Conservation (phyloP, 129 eudicot species). For the Saussurea involucrata region DNA sequence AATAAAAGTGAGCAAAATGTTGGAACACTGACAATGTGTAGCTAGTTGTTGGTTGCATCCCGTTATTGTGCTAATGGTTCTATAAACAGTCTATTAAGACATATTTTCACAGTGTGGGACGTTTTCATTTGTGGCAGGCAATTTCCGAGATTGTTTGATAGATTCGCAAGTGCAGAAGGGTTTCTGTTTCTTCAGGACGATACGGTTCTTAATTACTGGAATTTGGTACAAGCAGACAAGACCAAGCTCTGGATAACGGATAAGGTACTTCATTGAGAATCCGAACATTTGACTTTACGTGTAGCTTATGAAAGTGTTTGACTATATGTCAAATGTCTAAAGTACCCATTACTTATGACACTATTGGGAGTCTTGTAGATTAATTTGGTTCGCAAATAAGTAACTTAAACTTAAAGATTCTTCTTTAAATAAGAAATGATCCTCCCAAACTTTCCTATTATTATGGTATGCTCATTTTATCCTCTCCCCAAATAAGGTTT, state of each 20-base stretch:
- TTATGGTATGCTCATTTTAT: background rate
- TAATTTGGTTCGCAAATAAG: background rate
- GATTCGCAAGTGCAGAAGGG: conserved; percentile 84
- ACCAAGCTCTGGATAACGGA: conserved; percentile 85
- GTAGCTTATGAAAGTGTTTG: background rate
- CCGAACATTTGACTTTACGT: conserved; percentile 4
- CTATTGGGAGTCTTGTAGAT: background rate
- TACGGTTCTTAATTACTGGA: conserved; percentile 92
- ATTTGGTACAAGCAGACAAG: conserved; percentile 78
- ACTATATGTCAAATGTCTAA: background rate
- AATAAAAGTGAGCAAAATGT: background rate
- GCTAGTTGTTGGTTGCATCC: background rate
- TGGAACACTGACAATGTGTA: background rate
- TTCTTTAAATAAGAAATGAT: background rate
- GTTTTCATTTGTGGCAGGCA: conserved; percentile 49
- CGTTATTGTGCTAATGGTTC: background rate
- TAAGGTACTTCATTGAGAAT: conserved; percentile 47
- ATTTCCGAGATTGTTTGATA: conserved; percentile 53
- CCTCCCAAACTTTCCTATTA: background rate
- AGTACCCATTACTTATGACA: background rate
- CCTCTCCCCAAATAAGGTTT: background rate
- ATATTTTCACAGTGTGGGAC: background rate
- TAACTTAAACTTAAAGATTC: background rate
- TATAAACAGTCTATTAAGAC: background rate
- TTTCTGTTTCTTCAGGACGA: conserved; percentile 73